Base-by-base conservation (phyloP, 768 basidiomycete species). In the Hemileccinum rubropunctum region DNA sequence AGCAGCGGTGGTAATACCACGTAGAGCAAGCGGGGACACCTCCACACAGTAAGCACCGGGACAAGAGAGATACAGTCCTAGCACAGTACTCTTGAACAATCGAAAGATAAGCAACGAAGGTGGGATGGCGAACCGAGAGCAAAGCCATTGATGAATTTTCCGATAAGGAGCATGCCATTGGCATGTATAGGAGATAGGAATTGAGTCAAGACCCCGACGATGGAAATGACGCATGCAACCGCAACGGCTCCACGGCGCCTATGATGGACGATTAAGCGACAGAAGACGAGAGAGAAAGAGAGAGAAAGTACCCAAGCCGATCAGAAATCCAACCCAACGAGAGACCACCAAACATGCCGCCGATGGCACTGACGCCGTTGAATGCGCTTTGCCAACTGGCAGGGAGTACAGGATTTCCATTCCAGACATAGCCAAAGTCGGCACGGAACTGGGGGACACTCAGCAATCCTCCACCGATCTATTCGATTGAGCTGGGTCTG, bases 341-440 rank as follows among this genome's bases (percentile, higher is more conserved):
- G 35, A 63, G 53, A 17, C 63, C 61, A 1, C 63, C 63, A 45
- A 56, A 54, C 58, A 65, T 64, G 6, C 63, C 58, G 5, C 61
- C 63, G 20, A 64, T 51, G 0, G 52, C 56, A 21, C 58, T 63
- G 27, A 53, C 51, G 5, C 58, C 60, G 27, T 60, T 65, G 42
- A 64, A 64, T 3, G 63, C 58, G 11, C 58, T 63, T 33, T 64
- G 63, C 64, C 63, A 65, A 23, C 53, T 65, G 1, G 63, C 63
- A 20, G 63, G 43, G 20, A 64, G 54, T 11, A 65, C 28, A 30
- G 28, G 28, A 12, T 8, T 30, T 30, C 28, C 28, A 30, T 30
- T 30, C 28, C 28, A 30, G 8, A 30, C 28, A 30, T 30, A 30
- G 28, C 28, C 28, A 9, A 30, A 30, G 28, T 30, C 63, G 12